phyloP scores from a whole-genome alignment of 2,329 filamentous ascomycete species.

The Microcyclospora pomicola region DNA sequence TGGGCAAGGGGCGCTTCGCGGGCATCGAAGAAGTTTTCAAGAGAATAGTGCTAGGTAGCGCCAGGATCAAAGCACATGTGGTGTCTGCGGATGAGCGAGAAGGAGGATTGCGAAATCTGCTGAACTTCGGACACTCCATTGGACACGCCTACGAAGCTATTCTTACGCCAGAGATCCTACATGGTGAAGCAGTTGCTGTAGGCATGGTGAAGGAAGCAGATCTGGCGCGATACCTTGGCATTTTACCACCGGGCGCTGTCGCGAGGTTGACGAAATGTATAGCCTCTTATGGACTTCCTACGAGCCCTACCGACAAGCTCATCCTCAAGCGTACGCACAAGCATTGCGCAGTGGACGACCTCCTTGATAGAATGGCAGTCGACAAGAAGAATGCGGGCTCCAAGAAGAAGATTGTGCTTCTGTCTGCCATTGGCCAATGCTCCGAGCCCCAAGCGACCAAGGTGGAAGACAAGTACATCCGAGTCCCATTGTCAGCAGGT shows the following conservation, averaged over 20 bases:
- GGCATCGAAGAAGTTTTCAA: conserved; percentile 45
- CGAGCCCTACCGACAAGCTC: conserved; percentile 67
- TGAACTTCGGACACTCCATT: conserved; percentile 97
- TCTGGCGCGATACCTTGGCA: conserved; percentile 73
- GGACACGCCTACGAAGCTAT: conserved; percentile 95
- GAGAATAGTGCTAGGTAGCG: conserved; percentile 68
- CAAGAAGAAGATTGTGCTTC: conserved; percentile 89
- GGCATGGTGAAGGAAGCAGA: conserved; percentile 98
- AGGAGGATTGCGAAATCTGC: conserved; percentile 78
- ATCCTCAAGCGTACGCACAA: conserved; percentile 77
- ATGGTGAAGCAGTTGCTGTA: conserved; percentile 91
- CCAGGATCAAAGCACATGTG: conserved; percentile 85
- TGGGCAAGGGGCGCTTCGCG: conserved; percentile 47
- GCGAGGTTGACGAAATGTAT: conserved; percentile 86
- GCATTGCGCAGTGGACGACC: conserved; percentile 68
- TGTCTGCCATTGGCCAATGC: conserved; percentile 80
- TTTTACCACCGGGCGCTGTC: conserved; percentile 74
- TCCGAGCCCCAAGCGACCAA: conserved; percentile 77
- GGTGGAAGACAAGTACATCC: conserved; percentile 74
- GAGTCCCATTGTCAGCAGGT: conserved; percentile 67
- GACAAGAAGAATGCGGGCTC: conserved; percentile 97
- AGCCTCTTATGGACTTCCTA: conserved; percentile 81
- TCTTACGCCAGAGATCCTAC: conserved; percentile 83
- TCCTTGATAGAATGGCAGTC: conserved; percentile 88
- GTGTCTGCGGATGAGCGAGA: conserved; percentile 92